Evolutionary conservation across 176 grass and related monocot genomes (phyloP), one percentile per base, ranked within the genome.

Genomic region (Elaeis guineensis): DNA sequence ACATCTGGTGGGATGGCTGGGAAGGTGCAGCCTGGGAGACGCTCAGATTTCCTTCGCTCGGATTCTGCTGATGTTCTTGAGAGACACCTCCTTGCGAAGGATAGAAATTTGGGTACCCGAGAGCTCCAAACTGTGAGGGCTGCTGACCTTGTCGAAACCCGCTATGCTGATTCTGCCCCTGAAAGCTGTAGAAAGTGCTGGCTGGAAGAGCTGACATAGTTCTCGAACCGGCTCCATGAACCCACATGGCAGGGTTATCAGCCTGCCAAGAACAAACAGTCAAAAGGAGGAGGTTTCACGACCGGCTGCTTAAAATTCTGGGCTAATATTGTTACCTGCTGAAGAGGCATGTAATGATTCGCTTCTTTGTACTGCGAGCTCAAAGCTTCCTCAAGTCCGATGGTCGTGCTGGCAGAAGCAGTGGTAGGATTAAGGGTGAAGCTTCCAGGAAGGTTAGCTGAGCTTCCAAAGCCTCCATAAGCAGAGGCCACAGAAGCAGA

Each of bases 221-320:
- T 83, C 88, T 93, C 15, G 88, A 89, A 57, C 94, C 88, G 7
- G 79, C 77, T 54, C 84, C 84, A 59, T 81, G 94, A 71, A 86
- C 76, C 88, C 85, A 98, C 94, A 93, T 86, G 6, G 82, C 79
- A 54, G 94, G 81, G 53, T 81, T 98, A 49, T 98, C 94, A 0
- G 76, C 81, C 81, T 98, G 75, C 55, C 15, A 69, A 20, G 0
- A 66, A 59, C 23, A 66, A 50, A 28, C 11, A 44, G 35, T 44
- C 35, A 44, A 14, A 14, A 44, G 35, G 6, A 44, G 35, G 6
- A 44, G 11, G 35, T 6, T 44, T 44, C 11, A 6, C 35, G 2
- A 44, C 35, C 3, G 11, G 0, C 8, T 12, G 6, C 8, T 44
- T 44, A 44, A 12, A 44, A 44, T 44, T 44, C 35, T 12, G 2